Percentiles rank a stretch among this genome's conserved stretches.
phyloP scores from a whole-genome alignment of 2,329 filamentous ascomycete genomes.

The Pseudogymnoascus verrucosus region DNA sequence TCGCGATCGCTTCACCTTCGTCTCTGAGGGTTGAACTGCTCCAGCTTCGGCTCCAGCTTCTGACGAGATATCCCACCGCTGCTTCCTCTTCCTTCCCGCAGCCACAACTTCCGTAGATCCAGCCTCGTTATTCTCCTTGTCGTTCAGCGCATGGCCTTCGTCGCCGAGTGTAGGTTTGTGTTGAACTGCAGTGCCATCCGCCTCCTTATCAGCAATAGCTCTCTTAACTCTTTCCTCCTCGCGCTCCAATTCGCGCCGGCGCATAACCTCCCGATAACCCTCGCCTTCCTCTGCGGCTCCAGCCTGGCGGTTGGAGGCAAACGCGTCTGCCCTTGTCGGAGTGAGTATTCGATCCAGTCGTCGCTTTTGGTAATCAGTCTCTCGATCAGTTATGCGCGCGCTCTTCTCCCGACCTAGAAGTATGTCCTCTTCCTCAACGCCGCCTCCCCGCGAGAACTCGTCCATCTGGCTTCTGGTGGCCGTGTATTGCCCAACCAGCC shows the following conservation, averaged over 20 bases:
- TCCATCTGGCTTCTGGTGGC: slow-evolving; percentile 87
- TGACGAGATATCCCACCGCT: slow-evolving; percentile 83
- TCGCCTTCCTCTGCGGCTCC: slow-evolving; percentile 62
- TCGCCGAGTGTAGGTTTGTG: slow-evolving; percentile 68
- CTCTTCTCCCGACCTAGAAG: slow-evolving; percentile 79
- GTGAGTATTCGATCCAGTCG: slow-evolving; percentile 83
- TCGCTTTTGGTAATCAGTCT: slow-evolving; percentile 96
- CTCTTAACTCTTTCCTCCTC: slow-evolving; percentile 83
- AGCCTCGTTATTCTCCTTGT: slow-evolving; percentile 67
- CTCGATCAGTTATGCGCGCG: slow-evolving; percentile 82
- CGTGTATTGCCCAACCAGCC: slow-evolving; percentile 91
- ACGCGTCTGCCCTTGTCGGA: slow-evolving; percentile 78
- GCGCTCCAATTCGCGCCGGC: slow-evolving; percentile 77
- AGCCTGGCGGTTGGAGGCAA: slow-evolving; percentile 65
- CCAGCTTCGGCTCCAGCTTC: slow-evolving; percentile 45
- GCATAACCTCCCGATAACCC: slow-evolving; percentile 88
- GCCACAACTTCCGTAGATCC: slow-evolving; percentile 57
- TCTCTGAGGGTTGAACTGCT: slow-evolving; percentile 42
- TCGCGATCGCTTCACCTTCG: slow-evolving; percentile 61
- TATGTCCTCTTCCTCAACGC: slow-evolving; percentile 87
- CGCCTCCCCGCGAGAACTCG: slow-evolving; percentile 78
- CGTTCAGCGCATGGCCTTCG: slow-evolving; percentile 34
- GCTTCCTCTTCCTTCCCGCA: slow-evolving; percentile 73
- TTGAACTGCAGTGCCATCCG: slow-evolving; percentile 49
- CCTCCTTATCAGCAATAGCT: slow-evolving; percentile 64